Evolutionary conservation across 2,329 filamentous ascomycete species (phyloP).

Genomic region (Ustilaginoidea virens): DNA sequence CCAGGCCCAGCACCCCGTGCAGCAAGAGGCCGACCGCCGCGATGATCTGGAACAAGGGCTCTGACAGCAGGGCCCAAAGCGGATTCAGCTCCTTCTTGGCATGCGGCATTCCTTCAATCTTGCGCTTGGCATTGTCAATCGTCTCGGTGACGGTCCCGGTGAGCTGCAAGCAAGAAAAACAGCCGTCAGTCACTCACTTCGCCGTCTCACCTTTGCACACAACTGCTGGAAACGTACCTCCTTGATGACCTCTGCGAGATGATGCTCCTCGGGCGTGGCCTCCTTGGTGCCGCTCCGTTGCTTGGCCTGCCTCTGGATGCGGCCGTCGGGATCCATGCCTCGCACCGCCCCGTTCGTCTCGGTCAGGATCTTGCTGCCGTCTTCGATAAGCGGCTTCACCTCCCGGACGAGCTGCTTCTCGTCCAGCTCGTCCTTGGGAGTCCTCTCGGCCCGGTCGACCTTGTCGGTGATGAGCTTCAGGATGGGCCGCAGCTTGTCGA

Average conservation of each 20-base stretch:
- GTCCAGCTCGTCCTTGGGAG: conserved; percentile 74
- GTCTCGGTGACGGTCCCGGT: conserved; percentile 67
- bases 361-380: conserved; percentile 65
- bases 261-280: conserved; percentile 56
- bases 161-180: conserved; percentile 32
- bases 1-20: conserved; percentile 68
- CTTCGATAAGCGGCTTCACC: conserved; percentile 78
- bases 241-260: conserved; percentile 72
- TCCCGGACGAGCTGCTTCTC: conserved; percentile 78
- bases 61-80: conserved; percentile 66
- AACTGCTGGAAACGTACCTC: conserved; percentile 31
- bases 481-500: conserved; percentile 73
- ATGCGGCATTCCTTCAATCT: conserved; percentile 81
- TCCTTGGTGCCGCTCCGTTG: conserved; percentile 59
- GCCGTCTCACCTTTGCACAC: too few species aligned
- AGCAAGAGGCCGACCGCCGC: conserved; percentile 75
- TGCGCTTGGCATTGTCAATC: conserved; percentile 78
- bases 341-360: conserved; percentile 81
- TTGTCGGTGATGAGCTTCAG: conserved; percentile 76
- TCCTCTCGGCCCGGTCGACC: conserved; percentile 67
- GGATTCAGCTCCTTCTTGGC: conserved; percentile 92
- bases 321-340: conserved; percentile 76
- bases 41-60: conserved; percentile 87
- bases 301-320: conserved; percentile 74
- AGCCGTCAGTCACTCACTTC: too few species aligned